Conservation (phyloP, 768 basidiomycete species). For the Mycena rosella region DNA sequence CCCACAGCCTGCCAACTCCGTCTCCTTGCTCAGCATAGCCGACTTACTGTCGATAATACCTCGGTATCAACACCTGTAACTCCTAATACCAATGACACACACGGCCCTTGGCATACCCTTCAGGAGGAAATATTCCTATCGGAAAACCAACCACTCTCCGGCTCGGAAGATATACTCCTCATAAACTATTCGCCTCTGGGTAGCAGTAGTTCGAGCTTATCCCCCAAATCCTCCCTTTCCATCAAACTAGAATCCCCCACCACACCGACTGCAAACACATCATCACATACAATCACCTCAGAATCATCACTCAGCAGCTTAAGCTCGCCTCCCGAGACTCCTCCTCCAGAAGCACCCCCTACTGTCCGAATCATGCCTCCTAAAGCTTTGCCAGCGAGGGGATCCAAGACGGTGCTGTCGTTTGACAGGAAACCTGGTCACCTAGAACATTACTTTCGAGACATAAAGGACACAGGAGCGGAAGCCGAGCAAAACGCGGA, state of each 20-base stretch:
- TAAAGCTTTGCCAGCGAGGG: background rate
- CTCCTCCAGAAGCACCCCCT: too few relatives aligned
- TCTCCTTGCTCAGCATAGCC: too few relatives aligned
- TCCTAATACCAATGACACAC: background rate
- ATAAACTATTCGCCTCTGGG: too few relatives aligned
- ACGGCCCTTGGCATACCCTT: background rate
- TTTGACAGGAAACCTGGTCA: background rate
- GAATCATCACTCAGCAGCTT: background rate
- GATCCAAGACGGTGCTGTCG: background rate
- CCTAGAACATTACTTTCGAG: background rate
- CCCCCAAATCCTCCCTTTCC: too few relatives aligned
- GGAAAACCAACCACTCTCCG: background rate
- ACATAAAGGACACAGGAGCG: background rate
- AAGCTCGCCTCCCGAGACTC: too few relatives aligned
- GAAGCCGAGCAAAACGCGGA: background rate
- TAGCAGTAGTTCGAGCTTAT: background rate
- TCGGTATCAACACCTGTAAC: background rate
- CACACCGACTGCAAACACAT: background rate
- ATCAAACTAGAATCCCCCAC: background rate
- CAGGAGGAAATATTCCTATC: background rate
- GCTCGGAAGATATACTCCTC: background rate
- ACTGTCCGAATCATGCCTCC: background rate
- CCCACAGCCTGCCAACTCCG: background rate
- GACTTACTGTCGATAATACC: too few relatives aligned
- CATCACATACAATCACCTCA: background rate